These are phyloP conservation scores for Globisporangium cystogenes DNA, from an alignment of 352 stramenopile species.

Conservation along the genomic window DNA sequence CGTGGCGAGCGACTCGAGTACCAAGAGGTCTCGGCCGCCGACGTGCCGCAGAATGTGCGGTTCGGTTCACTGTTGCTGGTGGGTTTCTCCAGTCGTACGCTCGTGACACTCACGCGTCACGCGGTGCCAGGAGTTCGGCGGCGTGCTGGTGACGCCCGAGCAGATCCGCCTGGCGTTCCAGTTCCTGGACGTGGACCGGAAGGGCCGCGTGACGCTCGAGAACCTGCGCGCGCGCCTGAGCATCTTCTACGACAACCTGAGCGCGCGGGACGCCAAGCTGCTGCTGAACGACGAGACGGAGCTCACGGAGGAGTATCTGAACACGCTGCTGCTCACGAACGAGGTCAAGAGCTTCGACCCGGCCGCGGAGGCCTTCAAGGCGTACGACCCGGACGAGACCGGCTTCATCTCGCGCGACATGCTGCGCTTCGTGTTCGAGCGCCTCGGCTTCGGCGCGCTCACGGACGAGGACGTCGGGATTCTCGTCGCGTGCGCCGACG, in stretches of 20 bases:
- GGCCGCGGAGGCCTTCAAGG: constrained; percentile 85
- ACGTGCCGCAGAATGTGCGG: constrained; percentile 8
- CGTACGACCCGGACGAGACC: constrained; percentile 85
- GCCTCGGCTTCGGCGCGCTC: constrained; percentile 71
- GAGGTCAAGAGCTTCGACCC: constrained; percentile 90
- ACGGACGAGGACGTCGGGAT: constrained; percentile 81
- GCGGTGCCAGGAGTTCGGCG: constrained; percentile 77
- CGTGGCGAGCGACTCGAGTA: constrained; percentile 4
- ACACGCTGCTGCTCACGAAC: constrained; percentile 79
- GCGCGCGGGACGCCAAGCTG: constrained; percentile 72
- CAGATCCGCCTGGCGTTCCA: constrained; percentile 86
- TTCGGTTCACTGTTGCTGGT: background rate
- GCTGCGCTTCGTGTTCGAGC: constrained; percentile 79
- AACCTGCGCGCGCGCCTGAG: constrained; percentile 74
- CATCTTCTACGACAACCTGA: constrained; percentile 88
- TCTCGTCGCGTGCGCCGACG: constrained; percentile 82
- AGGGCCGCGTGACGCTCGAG: constrained; percentile 69
- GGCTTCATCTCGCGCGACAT: constrained; percentile 80
- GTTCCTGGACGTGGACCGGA: constrained; percentile 87
- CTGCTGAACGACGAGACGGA: constrained; percentile 83
- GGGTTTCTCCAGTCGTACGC: no score
- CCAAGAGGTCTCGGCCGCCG: constrained; percentile 1
- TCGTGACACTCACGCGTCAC: background rate
- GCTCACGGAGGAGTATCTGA: constrained; percentile 68
- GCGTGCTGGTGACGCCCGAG: constrained; percentile 76